These are phyloP conservation scores for Diaporthe amygdali DNA, from an alignment of 2,329 filamentous ascomycete genomes.

Conservation along the genomic window DNA sequence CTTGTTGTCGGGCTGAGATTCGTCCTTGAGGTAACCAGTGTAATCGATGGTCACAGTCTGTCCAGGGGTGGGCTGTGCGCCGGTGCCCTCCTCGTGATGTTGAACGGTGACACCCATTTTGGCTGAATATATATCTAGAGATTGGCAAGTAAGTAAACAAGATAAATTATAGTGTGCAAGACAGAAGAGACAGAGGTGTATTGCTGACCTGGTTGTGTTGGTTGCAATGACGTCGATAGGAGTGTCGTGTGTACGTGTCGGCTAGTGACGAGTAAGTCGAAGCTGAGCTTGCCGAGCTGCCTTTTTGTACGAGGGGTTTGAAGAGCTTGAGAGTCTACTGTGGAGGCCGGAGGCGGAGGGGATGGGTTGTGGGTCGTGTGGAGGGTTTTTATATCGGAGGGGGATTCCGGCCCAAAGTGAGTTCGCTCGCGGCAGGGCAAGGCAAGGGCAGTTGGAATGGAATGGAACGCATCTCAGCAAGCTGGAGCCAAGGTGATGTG, in stretches of 20 bases:
- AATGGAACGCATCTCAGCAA: background rate
- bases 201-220: conserved; percentile 19
- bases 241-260: background rate
- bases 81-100: conserved; percentile 64
- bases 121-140: conserved; percentile 27
- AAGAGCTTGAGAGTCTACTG: background rate
- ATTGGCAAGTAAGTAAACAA: conserved; percentile 7
- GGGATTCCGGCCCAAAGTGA: background rate
- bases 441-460: conserved; percentile 4
- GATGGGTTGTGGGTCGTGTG: conserved; percentile 22
- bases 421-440: background rate
- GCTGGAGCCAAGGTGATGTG: conserved; percentile 9
- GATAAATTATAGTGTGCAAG: conserved; percentile 14
- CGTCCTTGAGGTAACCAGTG: conserved; percentile 83
- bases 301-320: conserved; percentile 12
- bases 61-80: conserved; percentile 64
- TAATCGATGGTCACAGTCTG: conserved; percentile 88
- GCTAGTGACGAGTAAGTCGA: background rate
- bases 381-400: conserved; percentile 23
- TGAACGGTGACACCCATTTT: conserved; percentile 79
- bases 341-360: background rate
- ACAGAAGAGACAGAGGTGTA: conserved; percentile 16
- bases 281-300: conserved; percentile 6
- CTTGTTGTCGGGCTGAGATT: conserved; percentile 63
- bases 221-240: conserved; percentile 15